phyloP scores from a whole-genome alignment of 2,329 filamentous ascomycete genomes.

The Ascochyta koolunga region DNA sequence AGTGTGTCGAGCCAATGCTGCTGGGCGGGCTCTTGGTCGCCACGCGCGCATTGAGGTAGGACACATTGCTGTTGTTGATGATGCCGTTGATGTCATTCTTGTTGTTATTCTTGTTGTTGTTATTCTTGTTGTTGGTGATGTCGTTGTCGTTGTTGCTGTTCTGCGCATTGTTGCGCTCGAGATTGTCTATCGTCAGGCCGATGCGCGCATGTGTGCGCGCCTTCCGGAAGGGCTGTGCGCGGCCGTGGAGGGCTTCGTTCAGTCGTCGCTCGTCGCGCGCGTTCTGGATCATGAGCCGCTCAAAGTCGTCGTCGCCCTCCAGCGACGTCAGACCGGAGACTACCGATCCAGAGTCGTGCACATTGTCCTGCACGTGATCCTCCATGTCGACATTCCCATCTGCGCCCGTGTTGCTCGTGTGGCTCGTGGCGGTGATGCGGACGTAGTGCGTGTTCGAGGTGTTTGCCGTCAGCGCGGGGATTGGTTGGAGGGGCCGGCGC shows the following conservation, averaged over 20 bases:
- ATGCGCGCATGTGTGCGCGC: conserved; percentile 49
- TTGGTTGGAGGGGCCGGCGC: conserved; percentile 42
- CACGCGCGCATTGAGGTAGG: conserved; percentile 21
- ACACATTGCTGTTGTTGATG: background rate
- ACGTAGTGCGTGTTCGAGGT: conserved; percentile 31
- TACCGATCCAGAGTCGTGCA: conserved; percentile 28
- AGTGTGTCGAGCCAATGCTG: conserved; percentile 45
- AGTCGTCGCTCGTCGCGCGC: conserved; percentile 51
- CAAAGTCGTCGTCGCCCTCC: conserved; percentile 55
- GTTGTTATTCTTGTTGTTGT: too few relatives aligned
- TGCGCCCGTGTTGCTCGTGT: conserved; percentile 9
- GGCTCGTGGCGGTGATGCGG: conserved; percentile 22
- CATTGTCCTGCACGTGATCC: conserved; percentile 30
- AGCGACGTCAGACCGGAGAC: conserved; percentile 47
- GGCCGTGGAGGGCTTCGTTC: conserved; percentile 42
- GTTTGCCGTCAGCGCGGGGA: conserved; percentile 40
- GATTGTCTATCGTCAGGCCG: conserved; percentile 51
- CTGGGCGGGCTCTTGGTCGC: conserved; percentile 38
- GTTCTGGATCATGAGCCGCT: conserved; percentile 52
- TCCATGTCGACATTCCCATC: conserved; percentile 33
- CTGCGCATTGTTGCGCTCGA: conserved; percentile 46
- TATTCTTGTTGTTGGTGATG: too few relatives aligned
- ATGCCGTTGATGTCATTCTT: too few relatives aligned
- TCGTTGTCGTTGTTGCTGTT: conserved; percentile 11
- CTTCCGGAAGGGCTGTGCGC: conserved; percentile 50